These are phyloP conservation scores for Mitragyna speciosa DNA, from an alignment of 257 asterid species.

Conservation along the genomic window DNA sequence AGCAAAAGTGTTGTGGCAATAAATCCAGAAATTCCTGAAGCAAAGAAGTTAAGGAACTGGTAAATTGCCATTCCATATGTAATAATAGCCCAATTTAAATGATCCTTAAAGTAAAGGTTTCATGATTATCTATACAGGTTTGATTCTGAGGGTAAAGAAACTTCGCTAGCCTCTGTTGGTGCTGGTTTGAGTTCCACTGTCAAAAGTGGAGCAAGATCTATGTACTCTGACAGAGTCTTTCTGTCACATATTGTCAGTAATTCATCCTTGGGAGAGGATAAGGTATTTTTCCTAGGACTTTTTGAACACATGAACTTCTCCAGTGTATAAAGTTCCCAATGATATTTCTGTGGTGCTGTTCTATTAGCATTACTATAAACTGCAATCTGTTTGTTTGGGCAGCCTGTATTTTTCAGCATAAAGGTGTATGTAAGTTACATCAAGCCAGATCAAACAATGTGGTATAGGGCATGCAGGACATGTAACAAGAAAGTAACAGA, in stretches of 20 bases:
- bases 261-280: constrained; percentile 76
- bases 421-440: constrained; percentile 71
- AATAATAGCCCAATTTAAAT: background rate
- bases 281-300: constrained; percentile 40
- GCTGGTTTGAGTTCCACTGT: constrained; percentile 53
- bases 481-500: constrained; percentile 91
- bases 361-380: background rate
- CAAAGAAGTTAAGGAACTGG: constrained; percentile 77
- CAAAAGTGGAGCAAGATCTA: constrained; percentile 50
- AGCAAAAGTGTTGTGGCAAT: constrained; percentile 66
- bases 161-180: constrained; percentile 69
- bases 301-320: background rate
- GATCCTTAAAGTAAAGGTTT: background rate
- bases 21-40: constrained; percentile 85
- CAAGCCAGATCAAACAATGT: constrained; percentile 86
- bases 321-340: background rate
- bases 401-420: constrained; percentile 70
- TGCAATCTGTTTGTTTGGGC: constrained; percentile 16
- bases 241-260: constrained; percentile 65
- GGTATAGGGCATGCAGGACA: constrained; percentile 90
- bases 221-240: constrained; percentile 72
- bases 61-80: constrained; percentile 19
- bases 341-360: background rate
- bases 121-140: constrained; percentile 46
- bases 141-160: constrained; percentile 87